Base-by-base conservation (phyloP, 1,284 basidiomycete genomes). In the Hortiboletus rubellus region DNA sequence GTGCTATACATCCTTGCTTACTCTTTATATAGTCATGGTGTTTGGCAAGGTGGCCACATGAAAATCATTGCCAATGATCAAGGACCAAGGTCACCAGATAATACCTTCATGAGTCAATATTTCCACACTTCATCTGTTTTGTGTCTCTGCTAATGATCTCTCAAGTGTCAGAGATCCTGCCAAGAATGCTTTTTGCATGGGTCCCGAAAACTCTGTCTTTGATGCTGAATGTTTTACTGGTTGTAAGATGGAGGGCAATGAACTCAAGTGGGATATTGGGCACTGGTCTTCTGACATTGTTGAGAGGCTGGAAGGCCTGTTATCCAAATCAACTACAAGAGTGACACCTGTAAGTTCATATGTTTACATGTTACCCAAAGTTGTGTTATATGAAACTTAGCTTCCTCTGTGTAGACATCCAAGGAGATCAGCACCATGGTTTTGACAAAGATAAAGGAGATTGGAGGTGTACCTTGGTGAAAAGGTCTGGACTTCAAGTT, bases 401-500 rank as follows among this genome's bases (percentile, higher is more conserved):
- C 9, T 14, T 41, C 54, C 36, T 37, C 8, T 36, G n/a, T 50
- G 6, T 50, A 89, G 88, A 85, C 87, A 4, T 89, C 93, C 2
- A 92, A 96, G 75, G 93, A 95, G 77, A 85, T 95, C 66, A 92
- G 87, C 55, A 93, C 96, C 57, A 99, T 98, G 96, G 85, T 98
- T 68, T 79, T 98, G 60, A 81, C 76, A 61, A 98, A 98, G 84
- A 98, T 99, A 96, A 98, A 98, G 86, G 96, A 98, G 81, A 98
- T 94, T 46, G 96, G 96, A 98, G 83, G 93, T 94, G 24, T 98
- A 98, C 78, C 89, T 99, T 58, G 96, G 95, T 64, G 84, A 95
- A 74, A 92, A 94, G 76, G 96, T 99, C 74, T 11, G 2, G 12
- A 17, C 47, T 11, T 7, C 3, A 22, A 22, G 3, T 22, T 22